phyloP scores from a whole-genome alignment of 768 basidiomycete species.

The Serendipita indica region DNA sequence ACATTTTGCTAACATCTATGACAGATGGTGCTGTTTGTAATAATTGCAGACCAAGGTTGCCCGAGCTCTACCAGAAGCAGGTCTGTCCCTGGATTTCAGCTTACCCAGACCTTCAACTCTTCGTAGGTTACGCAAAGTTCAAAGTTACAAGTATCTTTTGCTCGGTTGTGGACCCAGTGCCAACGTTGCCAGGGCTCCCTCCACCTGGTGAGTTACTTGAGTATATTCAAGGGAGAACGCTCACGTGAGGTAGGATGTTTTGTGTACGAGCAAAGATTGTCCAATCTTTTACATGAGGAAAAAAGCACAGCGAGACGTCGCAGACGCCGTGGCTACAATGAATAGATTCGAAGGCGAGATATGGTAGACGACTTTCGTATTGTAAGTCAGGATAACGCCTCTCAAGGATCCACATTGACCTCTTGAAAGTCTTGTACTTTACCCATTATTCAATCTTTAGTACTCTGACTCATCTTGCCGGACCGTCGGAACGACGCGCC shows the following conservation, averaged over 20 bases:
- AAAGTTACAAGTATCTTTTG: conserved; percentile 75
- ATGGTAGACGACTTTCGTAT: conserved; percentile 33
- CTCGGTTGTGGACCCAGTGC: conserved; percentile 95
- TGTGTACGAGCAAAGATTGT: conserved; percentile 94
- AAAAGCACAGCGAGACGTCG: conserved; percentile 96
- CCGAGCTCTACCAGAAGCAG: conserved; percentile 90
- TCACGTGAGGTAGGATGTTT: conserved; percentile 52
- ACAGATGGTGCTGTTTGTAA: conserved; percentile 86
- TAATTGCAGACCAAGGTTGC: conserved; percentile 73
- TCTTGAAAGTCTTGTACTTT: no score
- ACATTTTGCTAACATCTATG: neutral
- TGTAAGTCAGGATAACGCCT: no score
- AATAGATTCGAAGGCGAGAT: conserved; percentile 71
- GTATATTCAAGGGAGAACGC: neutral
- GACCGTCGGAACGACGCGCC: no score
- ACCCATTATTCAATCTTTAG: no score
- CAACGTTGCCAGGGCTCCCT: conserved; percentile 97
- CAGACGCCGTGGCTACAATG: conserved; percentile 60
- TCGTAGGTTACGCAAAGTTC: conserved; percentile 42
- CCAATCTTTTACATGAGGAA: conserved; percentile 99
- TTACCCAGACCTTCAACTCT: neutral
- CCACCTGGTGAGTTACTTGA: conserved; percentile 41
- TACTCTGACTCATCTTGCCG: no score
- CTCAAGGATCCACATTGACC: no score
- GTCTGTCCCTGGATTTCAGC: conserved; percentile 23